A percentile compares a stretch with the other conserved stretches of the same genome.
phyloP scores from a whole-genome alignment of 1,284 basidiomycete genomes.

The Rhodotorula sp. region DNA sequence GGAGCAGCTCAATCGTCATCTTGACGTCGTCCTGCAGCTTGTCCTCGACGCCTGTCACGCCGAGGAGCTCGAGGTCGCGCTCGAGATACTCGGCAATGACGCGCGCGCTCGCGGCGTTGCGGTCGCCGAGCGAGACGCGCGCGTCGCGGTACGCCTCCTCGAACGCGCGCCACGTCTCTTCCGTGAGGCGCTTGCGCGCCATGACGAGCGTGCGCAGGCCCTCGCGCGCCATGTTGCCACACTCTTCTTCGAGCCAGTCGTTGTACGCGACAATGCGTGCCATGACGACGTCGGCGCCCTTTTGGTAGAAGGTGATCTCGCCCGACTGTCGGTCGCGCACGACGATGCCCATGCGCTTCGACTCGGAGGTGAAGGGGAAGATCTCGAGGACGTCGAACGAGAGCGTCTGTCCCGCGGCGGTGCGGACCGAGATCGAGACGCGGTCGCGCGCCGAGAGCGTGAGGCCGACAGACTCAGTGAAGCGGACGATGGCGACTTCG shows the following conservation, averaged over 20 bases:
- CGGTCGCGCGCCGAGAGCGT: constrained; percentile 85
- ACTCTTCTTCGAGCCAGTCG: constrained; percentile 99
- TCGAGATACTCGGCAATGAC: constrained; percentile 80
- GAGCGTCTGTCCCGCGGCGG: constrained; percentile 64
- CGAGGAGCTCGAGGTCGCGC: constrained; percentile 84
- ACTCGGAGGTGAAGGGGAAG: constrained; percentile 96
- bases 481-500: constrained; percentile 98
- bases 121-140: constrained; percentile 70
- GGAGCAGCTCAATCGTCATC: constrained; percentile 83
- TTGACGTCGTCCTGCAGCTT: constrained; percentile 97
- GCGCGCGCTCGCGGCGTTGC: constrained; percentile 74
- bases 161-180: constrained; percentile 72
- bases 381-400: constrained; percentile 86
- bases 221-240: constrained; percentile 97
- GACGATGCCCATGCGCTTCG: constrained; percentile 98
- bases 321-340: constrained; percentile 74
- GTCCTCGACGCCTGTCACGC: constrained; percentile 96
- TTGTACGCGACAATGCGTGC: constrained; percentile 88
- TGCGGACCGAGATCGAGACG: constrained; percentile 75
- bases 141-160: constrained; percentile 74
- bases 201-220: constrained; percentile 92
- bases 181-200: constrained; percentile 73
- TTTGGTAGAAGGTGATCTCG: constrained; percentile 88
- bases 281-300: constrained; percentile 99
- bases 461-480: constrained; percentile 93